A percentile compares a stretch with the other conserved stretches of the same genome.
These are phyloP conservation scores for Solanum pimpinellifolium DNA, from an alignment of 257 asterid species.

Conservation along the genomic window DNA sequence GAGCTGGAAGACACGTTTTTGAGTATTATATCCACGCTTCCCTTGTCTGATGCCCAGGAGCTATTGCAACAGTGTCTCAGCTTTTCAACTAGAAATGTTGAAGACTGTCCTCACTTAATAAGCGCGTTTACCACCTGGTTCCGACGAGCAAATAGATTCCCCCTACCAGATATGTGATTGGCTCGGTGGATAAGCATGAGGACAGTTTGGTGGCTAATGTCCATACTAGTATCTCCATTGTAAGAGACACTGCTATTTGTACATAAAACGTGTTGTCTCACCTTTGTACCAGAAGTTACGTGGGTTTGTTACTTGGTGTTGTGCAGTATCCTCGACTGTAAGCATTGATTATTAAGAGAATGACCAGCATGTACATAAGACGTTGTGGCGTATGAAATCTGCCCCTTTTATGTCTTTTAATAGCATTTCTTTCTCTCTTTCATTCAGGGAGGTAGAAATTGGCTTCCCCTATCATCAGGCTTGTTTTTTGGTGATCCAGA, in stretches of 20 bases:
- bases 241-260: neutral
- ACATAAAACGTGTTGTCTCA: neutral
- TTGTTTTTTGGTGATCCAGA: neutral
- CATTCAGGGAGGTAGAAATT: neutral
- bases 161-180: neutral
- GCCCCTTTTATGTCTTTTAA: neutral
- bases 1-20: constrained; percentile 82
- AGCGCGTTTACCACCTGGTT: constrained; percentile 91
- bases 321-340: neutral
- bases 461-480: neutral
- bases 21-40: constrained; percentile 81
- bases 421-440: neutral
- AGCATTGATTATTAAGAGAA: neutral
- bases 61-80: constrained; percentile 82
- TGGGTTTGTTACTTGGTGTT: neutral
- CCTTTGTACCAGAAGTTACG: neutral
- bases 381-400: neutral
- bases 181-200: neutral
- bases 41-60: constrained; percentile 58
- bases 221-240: neutral
- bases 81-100: constrained; percentile 77
- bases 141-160: constrained; percentile 65
- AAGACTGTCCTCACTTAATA: constrained; percentile 84
- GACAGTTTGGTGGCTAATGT: neutral
- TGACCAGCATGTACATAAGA: neutral